Evolutionary conservation across 257 asterid genomes (phyloP).

Genomic region (Gynochthodes officinalis): DNA sequence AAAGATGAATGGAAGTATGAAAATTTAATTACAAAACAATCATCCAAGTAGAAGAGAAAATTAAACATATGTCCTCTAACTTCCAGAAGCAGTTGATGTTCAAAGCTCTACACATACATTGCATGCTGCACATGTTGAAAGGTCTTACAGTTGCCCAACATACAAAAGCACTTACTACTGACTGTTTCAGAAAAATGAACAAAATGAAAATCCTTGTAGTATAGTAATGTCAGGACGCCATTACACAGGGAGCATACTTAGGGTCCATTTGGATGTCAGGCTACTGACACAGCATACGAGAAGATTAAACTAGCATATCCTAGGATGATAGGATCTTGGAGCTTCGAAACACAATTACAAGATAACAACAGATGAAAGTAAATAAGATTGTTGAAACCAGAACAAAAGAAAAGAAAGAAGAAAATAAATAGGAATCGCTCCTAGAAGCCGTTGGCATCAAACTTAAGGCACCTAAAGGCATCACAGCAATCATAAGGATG

Average conservation of each 20-base stretch:
- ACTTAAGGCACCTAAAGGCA: too few relatives aligned
- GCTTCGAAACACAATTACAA: neutral
- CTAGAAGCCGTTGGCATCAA: too few relatives aligned
- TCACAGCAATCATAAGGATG: too few relatives aligned
- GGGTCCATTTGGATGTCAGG: neutral
- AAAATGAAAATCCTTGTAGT: neutral
- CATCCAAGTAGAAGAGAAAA: neutral
- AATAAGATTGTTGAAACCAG: neutral
- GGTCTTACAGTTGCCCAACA: neutral
- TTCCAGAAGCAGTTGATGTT: neutral
- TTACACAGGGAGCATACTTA: neutral
- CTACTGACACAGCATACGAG: neutral
- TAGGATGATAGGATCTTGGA: too few relatives aligned
- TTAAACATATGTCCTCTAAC: too few relatives aligned
- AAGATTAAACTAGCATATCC: too few relatives aligned
- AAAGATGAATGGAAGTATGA: neutral
- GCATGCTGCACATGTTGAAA: neutral
- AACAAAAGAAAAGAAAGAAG: too few relatives aligned
- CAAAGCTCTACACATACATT: neutral
- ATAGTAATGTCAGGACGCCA: neutral
- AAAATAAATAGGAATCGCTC: too few relatives aligned
- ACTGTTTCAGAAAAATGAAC: neutral
- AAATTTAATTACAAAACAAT: conserved; percentile 5
- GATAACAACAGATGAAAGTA: neutral
- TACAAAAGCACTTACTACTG: neutral